phyloP scores from a whole-genome alignment of 2,329 filamentous ascomycete species.

The Hypoxylon sp. region DNA sequence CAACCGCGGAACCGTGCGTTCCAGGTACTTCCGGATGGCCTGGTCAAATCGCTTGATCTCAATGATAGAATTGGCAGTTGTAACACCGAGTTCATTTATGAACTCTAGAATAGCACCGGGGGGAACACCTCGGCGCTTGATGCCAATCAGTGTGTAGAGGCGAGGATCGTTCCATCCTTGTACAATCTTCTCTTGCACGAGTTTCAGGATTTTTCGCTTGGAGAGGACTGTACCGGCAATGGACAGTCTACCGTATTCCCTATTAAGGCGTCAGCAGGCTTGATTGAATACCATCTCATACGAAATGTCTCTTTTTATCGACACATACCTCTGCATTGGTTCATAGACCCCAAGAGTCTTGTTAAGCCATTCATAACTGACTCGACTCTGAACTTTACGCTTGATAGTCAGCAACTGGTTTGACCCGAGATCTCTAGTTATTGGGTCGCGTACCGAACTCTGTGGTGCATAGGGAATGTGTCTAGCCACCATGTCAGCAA shows the following conservation, averaged over 20 bases:
- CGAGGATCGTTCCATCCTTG: constrained; percentile 92
- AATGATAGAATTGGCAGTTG: constrained; percentile 83
- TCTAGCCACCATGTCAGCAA: constrained; percentile 52
- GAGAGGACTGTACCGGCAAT: constrained; percentile 87
- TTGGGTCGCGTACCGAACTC: constrained; percentile 76
- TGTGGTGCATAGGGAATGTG: constrained; percentile 91
- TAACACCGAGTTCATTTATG: constrained; percentile 91
- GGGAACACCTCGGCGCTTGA: constrained; percentile 86
- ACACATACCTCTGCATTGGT: constrained; percentile 81
- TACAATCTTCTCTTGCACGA: constrained; percentile 83
- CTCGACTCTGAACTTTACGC: constrained; percentile 74
- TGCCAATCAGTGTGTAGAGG: constrained; percentile 86
- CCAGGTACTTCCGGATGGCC: constrained; percentile 85
- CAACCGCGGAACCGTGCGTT: constrained; percentile 86
- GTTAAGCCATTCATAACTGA: constrained; percentile 92
- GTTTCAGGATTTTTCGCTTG: constrained; percentile 84
- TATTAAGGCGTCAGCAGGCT: constrained; percentile 17
- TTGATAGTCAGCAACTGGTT: constrained; percentile 6
- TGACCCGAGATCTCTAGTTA: not conserved
- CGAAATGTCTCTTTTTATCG: not conserved
- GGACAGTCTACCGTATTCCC: constrained; percentile 79
- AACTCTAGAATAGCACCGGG: constrained; percentile 91
- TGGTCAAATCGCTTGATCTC: constrained; percentile 87
- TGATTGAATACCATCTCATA: not conserved
- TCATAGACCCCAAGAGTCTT: constrained; percentile 84